phyloP scores from a whole-genome alignment of 371 early-diverging fungal species.

The Quaeritorhiza haematococci region DNA sequence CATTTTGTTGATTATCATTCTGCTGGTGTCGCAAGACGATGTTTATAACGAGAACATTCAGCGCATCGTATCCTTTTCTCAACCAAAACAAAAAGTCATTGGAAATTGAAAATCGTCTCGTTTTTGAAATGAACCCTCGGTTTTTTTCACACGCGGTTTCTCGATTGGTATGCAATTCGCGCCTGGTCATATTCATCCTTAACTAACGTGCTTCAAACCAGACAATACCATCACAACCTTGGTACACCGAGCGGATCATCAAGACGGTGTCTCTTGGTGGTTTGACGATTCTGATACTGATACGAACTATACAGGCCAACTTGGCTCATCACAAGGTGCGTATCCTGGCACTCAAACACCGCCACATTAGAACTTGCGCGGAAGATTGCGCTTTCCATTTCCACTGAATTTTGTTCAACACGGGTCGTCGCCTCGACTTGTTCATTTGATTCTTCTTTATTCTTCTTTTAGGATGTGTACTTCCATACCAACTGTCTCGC shows the following conservation, averaged over 20 bases:
- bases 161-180: not conserved
- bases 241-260: constrained; percentile 69
- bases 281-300: constrained; percentile 54
- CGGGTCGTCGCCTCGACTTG: not conserved
- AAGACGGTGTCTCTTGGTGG: constrained; percentile 67
- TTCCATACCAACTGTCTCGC: constrained; percentile 66
- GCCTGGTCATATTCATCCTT: not conserved
- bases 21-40: constrained; percentile 68
- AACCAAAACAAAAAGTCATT: not conserved
- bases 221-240: constrained; percentile 56
- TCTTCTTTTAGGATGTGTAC: constrained; percentile 48
- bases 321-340: constrained; percentile 60
- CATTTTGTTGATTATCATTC: constrained; percentile 57
- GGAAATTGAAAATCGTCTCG: no score
- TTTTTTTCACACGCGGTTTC: no score
- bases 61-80: constrained; percentile 52
- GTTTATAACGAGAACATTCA: constrained; percentile 69
- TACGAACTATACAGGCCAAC: constrained; percentile 63
- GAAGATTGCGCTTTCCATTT: no score
- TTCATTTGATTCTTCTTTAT: not conserved
- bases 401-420: no score
- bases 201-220: constrained; percentile 10
- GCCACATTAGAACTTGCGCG: not conserved
- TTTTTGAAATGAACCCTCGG: not conserved
- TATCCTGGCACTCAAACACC: not conserved